Evolutionary conservation across 2,329 filamentous ascomycete genomes (phyloP).

Genomic region (Curvularia hawaiiensis): DNA sequence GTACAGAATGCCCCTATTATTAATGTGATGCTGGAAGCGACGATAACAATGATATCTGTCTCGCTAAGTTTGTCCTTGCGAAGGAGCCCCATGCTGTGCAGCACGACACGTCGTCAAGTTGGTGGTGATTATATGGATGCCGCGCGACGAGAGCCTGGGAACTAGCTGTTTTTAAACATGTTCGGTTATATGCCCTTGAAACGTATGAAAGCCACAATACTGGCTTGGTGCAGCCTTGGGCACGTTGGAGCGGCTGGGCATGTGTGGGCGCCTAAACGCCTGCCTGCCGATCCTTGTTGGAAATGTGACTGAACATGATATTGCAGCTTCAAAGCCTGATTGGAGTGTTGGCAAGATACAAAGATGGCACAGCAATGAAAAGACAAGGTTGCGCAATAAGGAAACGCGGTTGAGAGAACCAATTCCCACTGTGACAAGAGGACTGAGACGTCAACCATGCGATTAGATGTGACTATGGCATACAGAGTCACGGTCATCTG

Average conservation of each 20-base stretch:
- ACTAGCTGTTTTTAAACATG: slow-evolving; percentile 1
- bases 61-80: slow-evolving; percentile 11
- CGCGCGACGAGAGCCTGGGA: neutral
- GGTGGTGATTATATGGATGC: neutral
- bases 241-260: neutral
- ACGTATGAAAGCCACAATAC: neutral
- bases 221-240: slow-evolving; percentile 4
- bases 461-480: neutral
- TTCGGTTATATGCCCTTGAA: neutral
- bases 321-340: neutral
- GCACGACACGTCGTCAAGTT: neutral
- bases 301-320: neutral
- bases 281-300: neutral
- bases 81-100: slow-evolving; percentile 14
- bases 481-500: neutral
- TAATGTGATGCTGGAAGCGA: slow-evolving; percentile 5
- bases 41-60: slow-evolving; percentile 1
- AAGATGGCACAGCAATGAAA: neutral
- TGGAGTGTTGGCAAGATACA: neutral
- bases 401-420: neutral
- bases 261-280: slow-evolving; percentile 12
- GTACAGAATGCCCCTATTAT: slow-evolving; percentile 10
- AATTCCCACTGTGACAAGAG: neutral
- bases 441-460: neutral
- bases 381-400: neutral